phyloP scores from a whole-genome alignment of 768 basidiomycete genomes.

The Mycena rebaudengoi region DNA sequence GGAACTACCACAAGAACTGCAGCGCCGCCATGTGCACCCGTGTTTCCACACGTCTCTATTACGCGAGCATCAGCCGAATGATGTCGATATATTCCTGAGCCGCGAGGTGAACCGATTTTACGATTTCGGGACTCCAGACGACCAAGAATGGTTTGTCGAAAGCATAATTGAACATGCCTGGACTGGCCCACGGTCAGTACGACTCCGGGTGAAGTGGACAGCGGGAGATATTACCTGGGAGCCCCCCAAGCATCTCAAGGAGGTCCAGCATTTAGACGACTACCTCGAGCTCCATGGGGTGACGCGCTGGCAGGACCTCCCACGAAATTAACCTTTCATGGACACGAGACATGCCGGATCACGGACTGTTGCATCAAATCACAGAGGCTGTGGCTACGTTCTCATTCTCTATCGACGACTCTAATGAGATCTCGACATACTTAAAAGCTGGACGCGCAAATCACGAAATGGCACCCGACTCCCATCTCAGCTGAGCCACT shows the following conservation, averaged over 20 bases:
- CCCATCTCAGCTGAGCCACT: too few species aligned
- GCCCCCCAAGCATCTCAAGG: not conserved
- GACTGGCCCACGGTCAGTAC: slow-evolving; percentile 12
- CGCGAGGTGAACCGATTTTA: slow-evolving; percentile 38
- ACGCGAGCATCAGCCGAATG: slow-evolving; percentile 34
- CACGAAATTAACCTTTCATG: not conserved
- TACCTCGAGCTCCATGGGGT: not conserved
- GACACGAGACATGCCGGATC: too few species aligned
- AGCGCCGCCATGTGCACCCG: slow-evolving; percentile 36
- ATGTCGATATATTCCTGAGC: slow-evolving; percentile 47
- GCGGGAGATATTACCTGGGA: not conserved
- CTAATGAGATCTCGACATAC: too few species aligned
- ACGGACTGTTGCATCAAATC: too few species aligned
- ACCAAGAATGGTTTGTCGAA: slow-evolving; percentile 49
- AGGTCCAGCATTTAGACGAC: not conserved
- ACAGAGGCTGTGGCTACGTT: too few species aligned
- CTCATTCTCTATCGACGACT: too few species aligned
- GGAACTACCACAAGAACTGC: slow-evolving; percentile 35
- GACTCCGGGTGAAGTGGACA: slow-evolving; percentile 36
- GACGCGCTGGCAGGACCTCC: not conserved
- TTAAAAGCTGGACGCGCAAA: too few species aligned
- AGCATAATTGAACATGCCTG: slow-evolving; percentile 37
- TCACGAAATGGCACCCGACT: too few species aligned
- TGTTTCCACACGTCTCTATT: slow-evolving; percentile 46
- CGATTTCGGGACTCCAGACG: slow-evolving; percentile 42